Evolutionary conservation across 495 filamentous ascomycete species (phyloP), one percentile per base, ranked within the genome.

Genomic region (Paragyromitra xinjiangensis): DNA sequence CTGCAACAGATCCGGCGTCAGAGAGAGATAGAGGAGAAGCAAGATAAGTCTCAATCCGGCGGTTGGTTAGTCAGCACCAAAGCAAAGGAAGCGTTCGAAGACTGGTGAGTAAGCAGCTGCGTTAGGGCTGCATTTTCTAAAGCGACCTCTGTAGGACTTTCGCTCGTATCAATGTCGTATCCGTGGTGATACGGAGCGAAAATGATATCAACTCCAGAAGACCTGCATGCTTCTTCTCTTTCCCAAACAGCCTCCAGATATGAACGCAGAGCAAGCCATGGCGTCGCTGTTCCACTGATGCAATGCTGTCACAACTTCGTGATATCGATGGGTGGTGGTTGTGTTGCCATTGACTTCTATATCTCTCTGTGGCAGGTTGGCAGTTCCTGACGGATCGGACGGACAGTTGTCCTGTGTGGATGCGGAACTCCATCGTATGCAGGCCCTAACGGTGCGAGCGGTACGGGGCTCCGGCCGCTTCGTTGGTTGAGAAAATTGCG

Each of bases 141-240:
- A 11, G 53, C 24, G 19, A 37, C 12, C 12, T 59, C 55, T 34
- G 9, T 16, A 16, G 14, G 26, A 7, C 55, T 59, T 55, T 16
- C 14, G n/a, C 19, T 26, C 51, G 8, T 55, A 26, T 12, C 51
- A 7, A 2, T 55, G 3, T 9, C 55, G 26, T 37, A n/a, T 59
- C 26, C 7, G 55, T 37, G 55, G 26, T 59, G 55, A 59, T 59
- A 59, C 55, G 29, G 11, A 37, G 26, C 14, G 55, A 59, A 59
- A 59, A 37, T 59, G 55, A 59, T 59, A 59, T 53, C 50, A 53
- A 53, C n/a, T 59, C 55, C 26, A 37, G 55, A 59, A 37, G 55
- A 59, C 55, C 9, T 34, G 55, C 55, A 59, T n/a, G 19, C 7
- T 12, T 19, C 14, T 14, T 34, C 16, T 34, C 55, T 16, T 37